These are phyloP conservation scores for Yamadazyma sp. DNA, from an alignment of 1,139 yeast species.

Conservation along the genomic window DNA sequence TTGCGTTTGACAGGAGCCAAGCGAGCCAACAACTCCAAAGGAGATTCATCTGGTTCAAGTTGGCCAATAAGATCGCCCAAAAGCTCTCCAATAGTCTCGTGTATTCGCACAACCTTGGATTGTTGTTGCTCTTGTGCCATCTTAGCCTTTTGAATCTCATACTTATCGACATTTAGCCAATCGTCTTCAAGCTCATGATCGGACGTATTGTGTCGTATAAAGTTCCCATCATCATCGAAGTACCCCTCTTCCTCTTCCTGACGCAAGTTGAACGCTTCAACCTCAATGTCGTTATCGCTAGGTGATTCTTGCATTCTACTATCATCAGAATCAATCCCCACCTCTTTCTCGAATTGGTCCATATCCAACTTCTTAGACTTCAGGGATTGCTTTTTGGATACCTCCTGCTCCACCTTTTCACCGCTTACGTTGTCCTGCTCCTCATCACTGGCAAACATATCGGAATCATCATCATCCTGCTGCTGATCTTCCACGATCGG, in stretches of 20 bases:
- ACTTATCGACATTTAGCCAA: constrained; percentile 38
- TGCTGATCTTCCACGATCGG: neutral
- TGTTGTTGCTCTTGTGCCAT: constrained; percentile 36
- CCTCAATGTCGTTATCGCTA: constrained; percentile 9
- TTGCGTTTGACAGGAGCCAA: constrained; percentile 28
- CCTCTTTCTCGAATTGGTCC: constrained; percentile 23
- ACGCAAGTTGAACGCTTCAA: constrained; percentile 63
- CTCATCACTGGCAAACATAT: constrained; percentile 40
- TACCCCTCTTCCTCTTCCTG: constrained; percentile 60
- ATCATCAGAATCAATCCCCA: constrained; percentile 7
- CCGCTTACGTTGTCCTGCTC: constrained; percentile 13
- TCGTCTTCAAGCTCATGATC: constrained; percentile 28
- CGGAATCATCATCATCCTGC: constrained; percentile 17
- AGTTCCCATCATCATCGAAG: constrained; percentile 65
- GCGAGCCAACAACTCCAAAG: constrained; percentile 60
- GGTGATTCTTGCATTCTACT: constrained; percentile 1
- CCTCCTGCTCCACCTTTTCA: neutral
- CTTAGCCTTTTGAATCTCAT: constrained; percentile 52
- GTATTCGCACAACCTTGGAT: constrained; percentile 7
- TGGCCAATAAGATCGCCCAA: constrained; percentile 36
- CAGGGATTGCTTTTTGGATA: constrained; percentile 20
- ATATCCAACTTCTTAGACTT: constrained; percentile 68
- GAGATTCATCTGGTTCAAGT: constrained; percentile 62
- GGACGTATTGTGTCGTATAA: constrained; percentile 40
- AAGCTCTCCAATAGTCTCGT: constrained; percentile 22